phyloP scores from a whole-genome alignment of 2,329 filamentous ascomycete species.

The Daldinia sp. region DNA sequence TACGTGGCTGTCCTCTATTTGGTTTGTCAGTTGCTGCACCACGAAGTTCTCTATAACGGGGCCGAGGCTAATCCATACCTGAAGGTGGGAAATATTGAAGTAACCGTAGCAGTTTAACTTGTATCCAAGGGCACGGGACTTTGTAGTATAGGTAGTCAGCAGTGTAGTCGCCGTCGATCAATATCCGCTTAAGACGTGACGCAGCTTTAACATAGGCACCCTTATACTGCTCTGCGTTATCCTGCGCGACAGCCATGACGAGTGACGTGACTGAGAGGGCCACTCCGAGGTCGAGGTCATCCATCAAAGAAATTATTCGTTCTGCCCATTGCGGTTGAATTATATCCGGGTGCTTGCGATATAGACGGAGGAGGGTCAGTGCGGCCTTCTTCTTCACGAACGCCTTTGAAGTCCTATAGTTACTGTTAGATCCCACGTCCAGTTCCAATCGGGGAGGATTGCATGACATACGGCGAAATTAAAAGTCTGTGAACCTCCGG shows the following conservation, averaged over 20 bases:
- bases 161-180: slow-evolving; percentile 90
- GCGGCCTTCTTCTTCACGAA: slow-evolving; percentile 99
- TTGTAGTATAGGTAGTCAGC: slow-evolving; percentile 98
- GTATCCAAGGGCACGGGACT: slow-evolving; percentile 98
- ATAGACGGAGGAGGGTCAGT: slow-evolving; percentile 89
- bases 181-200: slow-evolving; percentile 85
- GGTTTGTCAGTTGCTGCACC: slow-evolving; percentile 45
- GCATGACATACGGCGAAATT: slow-evolving; percentile 84
- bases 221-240: slow-evolving; percentile 93
- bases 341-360: slow-evolving; percentile 93
- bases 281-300: slow-evolving; percentile 93
- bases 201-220: slow-evolving; percentile 95
- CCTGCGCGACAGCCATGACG: slow-evolving; percentile 93
- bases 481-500: slow-evolving; percentile 91
- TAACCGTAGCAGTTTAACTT: slow-evolving; percentile 91
- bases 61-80: slow-evolving; percentile 63
- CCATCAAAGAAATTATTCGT: slow-evolving; percentile 98
- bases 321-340: slow-evolving; percentile 98
- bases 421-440: slow-evolving; percentile 23
- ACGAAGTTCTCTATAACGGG: neutral
- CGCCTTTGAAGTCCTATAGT: slow-evolving; percentile 77
- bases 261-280: slow-evolving; percentile 95
- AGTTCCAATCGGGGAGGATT: neutral
- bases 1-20: slow-evolving; percentile 87
- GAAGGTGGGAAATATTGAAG: slow-evolving; percentile 97